Evolutionary conservation across 148 eudicot species (phyloP), one percentile per base, ranked within the genome.

Genomic region (Silene latifolia): DNA sequence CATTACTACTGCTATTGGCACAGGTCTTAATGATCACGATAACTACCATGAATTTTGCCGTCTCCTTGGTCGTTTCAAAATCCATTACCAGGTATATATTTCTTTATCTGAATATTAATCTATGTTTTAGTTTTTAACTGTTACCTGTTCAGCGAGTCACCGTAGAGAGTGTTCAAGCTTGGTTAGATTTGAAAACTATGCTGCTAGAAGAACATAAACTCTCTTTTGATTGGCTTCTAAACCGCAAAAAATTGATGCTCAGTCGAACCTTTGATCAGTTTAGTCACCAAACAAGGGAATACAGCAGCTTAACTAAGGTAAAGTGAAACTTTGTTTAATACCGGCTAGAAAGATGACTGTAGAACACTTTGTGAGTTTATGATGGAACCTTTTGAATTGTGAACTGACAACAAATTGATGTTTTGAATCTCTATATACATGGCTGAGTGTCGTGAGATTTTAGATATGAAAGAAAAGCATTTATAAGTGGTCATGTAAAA

Each of bases 11-110:
- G 67, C 63, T 17, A 48, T 76, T 54, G 72, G 56, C 27, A 21
- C 81, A 95, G 99, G 99, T 87, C 91, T 95, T 80, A 92, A 86
- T 81, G 89, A 89, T 82, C 97, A 95, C 84, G 96, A 92, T 78
- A 95, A 92, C 83, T 95, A 95, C 84, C 91, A 95, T 78, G 97
- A 85, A 76, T 89, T 89, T 84, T 95, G 99, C 77, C 99, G 97
- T 77, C 96, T 95, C 66, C 92, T 95, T 74, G 91, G 99, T 66
- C 91, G 98, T 69, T 95, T 95, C 71, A 90, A 86, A 82, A 79
- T 88, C 63, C 83, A 88, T 85, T 95, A 82, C 80, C 96, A 92
- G 99, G 99, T 95, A 80, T 13, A n/a, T 7, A 18, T 76, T 63
- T 69, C 23, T 5, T 32, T 32, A 51, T n/a, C 12, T 51, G 59